phyloP scores from a whole-genome alignment of 1,284 basidiomycete genomes.

The Thecaphora thlaspeos region DNA sequence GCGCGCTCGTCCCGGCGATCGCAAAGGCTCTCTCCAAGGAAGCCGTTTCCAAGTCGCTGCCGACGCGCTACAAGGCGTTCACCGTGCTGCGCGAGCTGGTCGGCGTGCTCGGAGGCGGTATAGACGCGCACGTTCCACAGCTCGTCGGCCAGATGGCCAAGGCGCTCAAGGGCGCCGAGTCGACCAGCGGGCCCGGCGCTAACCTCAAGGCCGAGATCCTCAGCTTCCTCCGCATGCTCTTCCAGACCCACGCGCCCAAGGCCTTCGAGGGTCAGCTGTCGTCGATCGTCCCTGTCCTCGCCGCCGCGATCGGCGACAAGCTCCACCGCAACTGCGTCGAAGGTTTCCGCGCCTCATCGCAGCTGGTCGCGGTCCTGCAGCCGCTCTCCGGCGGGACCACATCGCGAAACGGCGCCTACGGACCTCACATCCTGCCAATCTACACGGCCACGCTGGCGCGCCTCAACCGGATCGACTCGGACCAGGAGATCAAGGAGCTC shows the following conservation, averaged over 20 bases:
- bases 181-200: constrained; percentile 51
- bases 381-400: constrained; percentile 26
- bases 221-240: constrained; percentile 79
- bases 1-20: constrained; percentile 72
- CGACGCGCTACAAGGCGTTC: constrained; percentile 81
- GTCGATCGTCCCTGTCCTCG: constrained; percentile 70
- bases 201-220: constrained; percentile 66
- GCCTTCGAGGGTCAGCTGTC: constrained; percentile 68
- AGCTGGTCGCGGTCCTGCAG: constrained; percentile 60
- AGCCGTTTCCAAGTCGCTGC: constrained; percentile 78
- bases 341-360: constrained; percentile 66
- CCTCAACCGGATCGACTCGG: constrained; percentile 77
- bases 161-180: constrained; percentile 56
- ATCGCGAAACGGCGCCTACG: constrained; percentile 19
- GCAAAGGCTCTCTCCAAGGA: constrained; percentile 81
- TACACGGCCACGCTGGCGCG: constrained; percentile 73
- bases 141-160: constrained; percentile 59
- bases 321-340: constrained; percentile 56
- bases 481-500: constrained; percentile 81
- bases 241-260: constrained; percentile 73
- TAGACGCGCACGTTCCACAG: constrained; percentile 70
- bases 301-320: constrained; percentile 67
- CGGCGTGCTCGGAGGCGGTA: constrained; percentile 76
- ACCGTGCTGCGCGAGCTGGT: constrained; percentile 74
- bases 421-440: constrained; percentile 57